Base-by-base conservation (phyloP, 2,329 filamentous ascomycete genomes). In the Colletotrichum chrysophilum region DNA sequence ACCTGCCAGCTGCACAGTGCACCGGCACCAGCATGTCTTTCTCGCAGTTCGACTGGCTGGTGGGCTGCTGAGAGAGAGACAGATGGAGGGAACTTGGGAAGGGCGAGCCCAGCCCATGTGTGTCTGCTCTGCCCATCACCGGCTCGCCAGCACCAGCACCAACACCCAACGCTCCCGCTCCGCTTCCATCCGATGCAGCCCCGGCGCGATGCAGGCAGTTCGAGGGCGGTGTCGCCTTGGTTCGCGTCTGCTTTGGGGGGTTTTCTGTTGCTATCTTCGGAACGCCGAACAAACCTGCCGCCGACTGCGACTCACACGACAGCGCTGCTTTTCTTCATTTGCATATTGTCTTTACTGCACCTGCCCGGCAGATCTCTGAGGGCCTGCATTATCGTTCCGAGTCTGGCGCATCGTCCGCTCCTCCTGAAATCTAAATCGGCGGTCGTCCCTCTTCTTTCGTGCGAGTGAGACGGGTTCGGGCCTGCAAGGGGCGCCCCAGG, bases 1-100 rank as follows among this genome's bases (percentile, higher is more conserved):
- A 52, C 36, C 72, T 71, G 72, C 36, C 72, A 66, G 38, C 61
- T 58, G 38, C 72, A 71, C 52, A 62, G 34, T 66, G 68, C 68
- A 66, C 52, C 10, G 13, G 30, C 38, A 48, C 32, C 24, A 43
- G 43, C 68, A 43, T 68, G 52, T 18, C 28, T 67, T 48, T 60
- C 24, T 48, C 43, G 43, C 43, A 48, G 30, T 38, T n/a, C 16
- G 38, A 65, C 43, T 55, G 13, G 38, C 38, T 43, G 38, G 38
- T 12, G 38, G 38, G 38, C 38, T 43, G 38, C 9, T n/a, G 18
- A 43, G 38, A 43, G 38, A 5, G 18, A 43, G 36, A n/a, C n/a
- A 43, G 18, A 43, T n/a, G 18, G 18, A 43, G 38, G 18, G 38
- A 43, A n/a, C 38, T 6, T 43, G 38, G 38, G 38, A n/a, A 43